Evolutionary conservation across 148 eudicot genomes (phyloP).

Genomic region (Camellia japonica): DNA sequence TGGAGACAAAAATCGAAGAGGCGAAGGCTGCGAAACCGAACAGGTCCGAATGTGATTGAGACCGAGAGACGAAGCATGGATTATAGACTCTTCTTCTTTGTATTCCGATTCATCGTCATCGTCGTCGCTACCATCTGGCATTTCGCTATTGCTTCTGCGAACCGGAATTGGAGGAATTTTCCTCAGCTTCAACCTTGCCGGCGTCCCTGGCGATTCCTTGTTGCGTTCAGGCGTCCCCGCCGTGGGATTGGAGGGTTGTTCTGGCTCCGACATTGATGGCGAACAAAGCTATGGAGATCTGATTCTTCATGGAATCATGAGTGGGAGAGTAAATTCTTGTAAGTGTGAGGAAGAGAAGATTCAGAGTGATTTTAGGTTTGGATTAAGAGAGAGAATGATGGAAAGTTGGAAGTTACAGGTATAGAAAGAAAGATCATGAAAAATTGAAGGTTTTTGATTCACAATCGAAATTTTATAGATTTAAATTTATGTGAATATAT

Average conservation of each 20-base stretch:
- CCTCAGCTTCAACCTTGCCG: slow-evolving; percentile 35
- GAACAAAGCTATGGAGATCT: background rate
- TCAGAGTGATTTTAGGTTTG: background rate
- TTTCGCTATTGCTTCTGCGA: slow-evolving; percentile 18
- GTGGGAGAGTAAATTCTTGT: background rate
- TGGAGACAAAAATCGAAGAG: slow-evolving; percentile 25
- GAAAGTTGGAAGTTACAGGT: background rate
- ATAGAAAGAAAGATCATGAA: too few relatives aligned
- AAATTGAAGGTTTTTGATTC: too few relatives aligned
- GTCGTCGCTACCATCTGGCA: slow-evolving; percentile 9
- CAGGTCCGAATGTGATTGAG: slow-evolving; percentile 69
- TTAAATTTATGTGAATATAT: too few relatives aligned
- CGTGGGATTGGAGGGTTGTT: background rate
- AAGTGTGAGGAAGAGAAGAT: background rate
- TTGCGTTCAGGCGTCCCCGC: slow-evolving; percentile 15
- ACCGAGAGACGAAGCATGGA: slow-evolving; percentile 53
- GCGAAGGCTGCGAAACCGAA: slow-evolving; percentile 42
- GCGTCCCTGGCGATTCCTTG: slow-evolving; percentile 11
- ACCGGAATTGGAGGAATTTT: slow-evolving; percentile 52
- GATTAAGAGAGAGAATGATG: background rate
- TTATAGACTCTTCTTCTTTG: slow-evolving; percentile 36
- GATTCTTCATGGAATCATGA: background rate
- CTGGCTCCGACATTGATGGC: slow-evolving; percentile 29
- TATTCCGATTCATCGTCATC: slow-evolving; percentile 23
- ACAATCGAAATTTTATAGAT: too few relatives aligned